Evolutionary conservation across 2,329 filamentous ascomycete species (phyloP), one percentile per base, ranked within the genome.

Genomic region (Nigrospora osmanthi): DNA sequence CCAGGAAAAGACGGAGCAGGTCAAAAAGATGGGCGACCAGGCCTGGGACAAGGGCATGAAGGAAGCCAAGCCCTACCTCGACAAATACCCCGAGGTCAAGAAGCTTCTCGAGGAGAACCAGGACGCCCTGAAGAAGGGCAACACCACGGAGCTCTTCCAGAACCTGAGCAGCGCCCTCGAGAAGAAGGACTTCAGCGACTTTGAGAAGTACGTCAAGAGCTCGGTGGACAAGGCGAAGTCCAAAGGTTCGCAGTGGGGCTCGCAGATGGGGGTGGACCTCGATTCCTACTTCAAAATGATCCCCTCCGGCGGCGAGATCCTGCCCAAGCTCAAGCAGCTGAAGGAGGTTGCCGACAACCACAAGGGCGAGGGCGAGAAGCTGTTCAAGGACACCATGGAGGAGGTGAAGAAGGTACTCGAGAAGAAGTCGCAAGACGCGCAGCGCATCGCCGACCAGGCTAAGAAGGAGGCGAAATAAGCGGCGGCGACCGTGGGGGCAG

Each of bases 1-100:
- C 1, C 72, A 88, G 48, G 83, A 89, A 42, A 89, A 87, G 74
- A 70, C 74, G 2, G 67, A 87, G 58, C 71, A 85, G 60, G 57
- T 89, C 31, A 73, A 78, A 64, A 75, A 83, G 62, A 64, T 87
- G 2, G 83, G 83, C 17, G 83, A 89, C 35, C 73, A 88, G 62
- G 80, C 81, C 0, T 89, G 82, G 82, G 71, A 80, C 52, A 84
- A 87, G 68, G 83, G 78, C 0, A 58, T 86, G 39, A 80, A 89
- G 64, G 71, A 87, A 63, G 81, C 79, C 33, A 81, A 85, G 69
- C 83, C 85, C 0, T 77, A 80, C 47, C 72, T 89, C 1, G 84
- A 89, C 53, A 88, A 88, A 72, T 86, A 79, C 63, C 83, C 85
- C n/a, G 71, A 86, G 66, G 66, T 87, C 47, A 89, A 87, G 70